A percentile compares a stretch with the other conserved stretches of the same genome.
phyloP scores from a whole-genome alignment of 106 monocot species.

The Platanthera zijinensis region DNA sequence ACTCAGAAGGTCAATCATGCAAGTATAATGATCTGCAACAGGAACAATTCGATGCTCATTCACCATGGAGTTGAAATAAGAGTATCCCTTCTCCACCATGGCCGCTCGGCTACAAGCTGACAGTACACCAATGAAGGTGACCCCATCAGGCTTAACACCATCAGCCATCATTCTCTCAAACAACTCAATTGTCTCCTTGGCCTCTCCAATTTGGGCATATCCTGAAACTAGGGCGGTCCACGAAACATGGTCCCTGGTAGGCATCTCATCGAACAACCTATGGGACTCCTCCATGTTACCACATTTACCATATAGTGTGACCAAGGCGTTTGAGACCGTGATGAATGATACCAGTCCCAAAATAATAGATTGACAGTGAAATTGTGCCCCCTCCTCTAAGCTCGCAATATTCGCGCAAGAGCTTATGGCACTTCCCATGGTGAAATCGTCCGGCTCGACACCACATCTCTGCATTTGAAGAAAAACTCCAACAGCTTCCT shows the following conservation, averaged over 20 bases:
- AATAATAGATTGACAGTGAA: conserved; percentile 48
- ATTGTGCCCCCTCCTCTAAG: conserved; percentile 64
- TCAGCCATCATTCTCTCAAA: conserved; percentile 57
- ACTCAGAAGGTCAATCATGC: conserved; percentile 77
- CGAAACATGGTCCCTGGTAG: conserved; percentile 47
- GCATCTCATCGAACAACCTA: conserved; percentile 54
- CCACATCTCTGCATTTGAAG: conserved; percentile 57
- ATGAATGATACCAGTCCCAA: conserved; percentile 45
- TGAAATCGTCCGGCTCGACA: conserved; percentile 65
- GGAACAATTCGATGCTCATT: conserved; percentile 40
- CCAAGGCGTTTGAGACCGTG: conserved; percentile 68
- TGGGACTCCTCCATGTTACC: conserved; percentile 63
- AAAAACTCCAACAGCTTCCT: conserved; percentile 56
- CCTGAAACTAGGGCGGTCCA: conserved; percentile 71
- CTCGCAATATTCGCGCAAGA: conserved; percentile 75
- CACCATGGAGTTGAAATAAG: conserved; percentile 54
- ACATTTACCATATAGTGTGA: conserved; percentile 78
- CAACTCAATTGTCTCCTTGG: conserved; percentile 52
- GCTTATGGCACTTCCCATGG: conserved; percentile 74
- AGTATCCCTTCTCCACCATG: conserved; percentile 56
- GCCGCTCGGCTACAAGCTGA: conserved; percentile 80
- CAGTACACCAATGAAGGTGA: conserved; percentile 66
- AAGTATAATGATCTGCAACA: conserved; percentile 64
- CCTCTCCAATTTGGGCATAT: conserved; percentile 68
- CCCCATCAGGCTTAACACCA: conserved; percentile 58